phyloP scores from a whole-genome alignment of 129 eudicot species.

The Flaveria sonorensis region DNA sequence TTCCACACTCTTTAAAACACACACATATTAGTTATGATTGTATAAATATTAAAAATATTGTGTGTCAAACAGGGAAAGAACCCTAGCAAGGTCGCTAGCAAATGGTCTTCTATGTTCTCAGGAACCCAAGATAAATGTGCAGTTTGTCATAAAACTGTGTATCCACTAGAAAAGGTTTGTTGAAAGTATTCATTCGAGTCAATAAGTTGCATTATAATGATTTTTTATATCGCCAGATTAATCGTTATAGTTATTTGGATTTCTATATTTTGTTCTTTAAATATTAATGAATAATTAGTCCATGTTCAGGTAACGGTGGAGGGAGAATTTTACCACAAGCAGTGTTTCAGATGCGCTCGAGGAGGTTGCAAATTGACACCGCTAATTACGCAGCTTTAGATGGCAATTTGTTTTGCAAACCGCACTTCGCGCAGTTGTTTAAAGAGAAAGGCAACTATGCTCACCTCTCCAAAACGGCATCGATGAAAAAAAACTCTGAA shows the following conservation, averaged over 20 bases:
- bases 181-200: not conserved
- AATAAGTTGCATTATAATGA: not conserved
- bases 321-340: slow-evolving; percentile 73
- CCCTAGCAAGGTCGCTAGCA: slow-evolving; percentile 49
- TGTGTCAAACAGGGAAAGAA: slow-evolving; percentile 44
- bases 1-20: not conserved
- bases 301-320: slow-evolving; percentile 70
- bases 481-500: slow-evolving; percentile 49
- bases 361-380: slow-evolving; percentile 73
- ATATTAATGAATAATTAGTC: not conserved
- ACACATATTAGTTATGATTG: not conserved
- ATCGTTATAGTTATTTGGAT: too few species aligned
- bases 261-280: too few species aligned
- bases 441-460: slow-evolving; percentile 72
- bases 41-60: not conserved
- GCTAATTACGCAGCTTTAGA: slow-evolving; percentile 82
- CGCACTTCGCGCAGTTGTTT: slow-evolving; percentile 78
- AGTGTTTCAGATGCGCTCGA: slow-evolving; percentile 78
- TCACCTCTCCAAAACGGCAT: slow-evolving; percentile 53
- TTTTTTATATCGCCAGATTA: too few species aligned
- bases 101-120: slow-evolving; percentile 60
- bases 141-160: slow-evolving; percentile 73
- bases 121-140: slow-evolving; percentile 96
- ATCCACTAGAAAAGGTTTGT: slow-evolving; percentile 89
- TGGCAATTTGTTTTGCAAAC: slow-evolving; percentile 69